Evolutionary conservation across 169 alveolate species (phyloP), one percentile per base, ranked within the genome.

Genomic region (Cryptosporidium sp.): DNA sequence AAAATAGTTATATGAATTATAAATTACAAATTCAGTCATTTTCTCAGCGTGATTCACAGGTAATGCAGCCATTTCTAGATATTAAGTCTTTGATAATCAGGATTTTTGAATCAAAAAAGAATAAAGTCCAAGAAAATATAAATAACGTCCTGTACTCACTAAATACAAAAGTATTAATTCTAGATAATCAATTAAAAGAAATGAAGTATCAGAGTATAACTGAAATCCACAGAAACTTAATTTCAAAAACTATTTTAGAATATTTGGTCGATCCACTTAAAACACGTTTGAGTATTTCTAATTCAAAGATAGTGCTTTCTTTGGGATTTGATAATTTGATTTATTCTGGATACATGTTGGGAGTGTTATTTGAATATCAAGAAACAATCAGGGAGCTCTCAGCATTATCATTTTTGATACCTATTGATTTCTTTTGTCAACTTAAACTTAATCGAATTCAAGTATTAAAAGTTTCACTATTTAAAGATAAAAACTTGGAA

Each of bases 281-380:
- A n/a, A 80, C 89, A 23, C 16, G 21, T 8, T 4, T 62, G 26
- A 61, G 50, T 16, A 43, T 80, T 23, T 62, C 89, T 6, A 51
- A 39, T 12, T 62, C 61, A n/a, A 43, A 16, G 6, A 45, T 80
- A 6, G 10, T 31, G 23, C 70, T 80, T 16, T 61, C 80, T 16
- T 37, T 80, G 37, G 89, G 89, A 14, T 80, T 59, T 65, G 89
- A 80, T 65, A 80, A 80, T 59, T 55, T 80, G 39, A 62, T 80
- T 21, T 80, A 80, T 65, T 80, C 89, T 14, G 89, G 89, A 14
- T 80, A 80, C 21, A 26, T 80, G 62, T 39, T 80, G 14, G 70
- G 70, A 33, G 59, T 80, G 1, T 14, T 80, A 29, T 50, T 26
- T n/a, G 48, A 80, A 18, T 62, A 50, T 48, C 89, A 80, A 65